Conservation (phyloP, 352 stramenopile genomes). For the Phytopythium montanum region DNA sequence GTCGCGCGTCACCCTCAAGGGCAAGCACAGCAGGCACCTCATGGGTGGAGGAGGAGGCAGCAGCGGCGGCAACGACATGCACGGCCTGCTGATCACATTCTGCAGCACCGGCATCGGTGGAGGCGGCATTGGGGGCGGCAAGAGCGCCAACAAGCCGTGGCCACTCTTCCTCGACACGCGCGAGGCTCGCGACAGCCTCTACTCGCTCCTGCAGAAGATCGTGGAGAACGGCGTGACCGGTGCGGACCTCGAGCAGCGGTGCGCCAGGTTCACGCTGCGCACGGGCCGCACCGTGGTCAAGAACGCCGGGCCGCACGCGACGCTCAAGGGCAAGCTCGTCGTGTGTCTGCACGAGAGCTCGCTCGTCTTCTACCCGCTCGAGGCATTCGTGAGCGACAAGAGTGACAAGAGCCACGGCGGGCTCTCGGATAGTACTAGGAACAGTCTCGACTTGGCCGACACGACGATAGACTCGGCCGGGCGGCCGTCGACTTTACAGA, state of each 20-base stretch:
- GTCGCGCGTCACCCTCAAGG: constrained; percentile 4
- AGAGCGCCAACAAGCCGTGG: constrained; percentile 53
- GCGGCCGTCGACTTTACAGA: background rate
- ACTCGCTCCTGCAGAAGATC: constrained; percentile 69
- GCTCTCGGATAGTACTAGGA: background rate
- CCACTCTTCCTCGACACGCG: constrained; percentile 74
- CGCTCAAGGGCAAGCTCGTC: constrained; percentile 68
- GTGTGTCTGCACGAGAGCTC: constrained; percentile 79
- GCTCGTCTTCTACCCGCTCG: constrained; percentile 73
- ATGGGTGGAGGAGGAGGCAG: constrained; percentile 32
- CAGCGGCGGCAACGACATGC: constrained; percentile 45
- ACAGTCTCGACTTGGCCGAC: constrained; percentile 1
- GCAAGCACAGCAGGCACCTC: constrained; percentile 29
- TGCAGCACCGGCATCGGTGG: constrained; percentile 18
- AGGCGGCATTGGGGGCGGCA: constrained; percentile 4
- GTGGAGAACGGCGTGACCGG: constrained; percentile 56
- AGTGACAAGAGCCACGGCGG: constrained; percentile 31
- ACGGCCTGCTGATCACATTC: constrained; percentile 70
- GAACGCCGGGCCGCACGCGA: constrained; percentile 74
- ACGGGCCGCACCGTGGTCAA: constrained; percentile 65
- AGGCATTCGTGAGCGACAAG: constrained; percentile 33
- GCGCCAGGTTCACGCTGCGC: constrained; percentile 70
- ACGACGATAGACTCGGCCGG: background rate
- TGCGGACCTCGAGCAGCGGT: constrained; percentile 65
- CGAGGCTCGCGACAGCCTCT: constrained; percentile 69